A percentile compares a stretch with the other conserved stretches of the same genome.
Conservation (phyloP, 1,139 yeast species). For the Saccharomyces hybrid region DNA sequence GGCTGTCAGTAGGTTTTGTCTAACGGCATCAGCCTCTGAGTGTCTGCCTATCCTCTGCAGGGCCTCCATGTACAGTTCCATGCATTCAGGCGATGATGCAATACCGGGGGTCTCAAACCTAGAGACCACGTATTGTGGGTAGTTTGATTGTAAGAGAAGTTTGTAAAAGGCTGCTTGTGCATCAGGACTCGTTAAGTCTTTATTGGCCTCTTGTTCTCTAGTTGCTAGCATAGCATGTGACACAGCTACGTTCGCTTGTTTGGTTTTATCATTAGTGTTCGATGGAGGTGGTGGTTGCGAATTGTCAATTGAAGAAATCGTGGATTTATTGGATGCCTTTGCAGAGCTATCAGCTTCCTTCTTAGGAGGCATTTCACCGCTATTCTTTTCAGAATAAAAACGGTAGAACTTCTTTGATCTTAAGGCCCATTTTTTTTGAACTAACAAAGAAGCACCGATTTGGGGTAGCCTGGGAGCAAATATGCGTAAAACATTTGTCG, state of each 20-base stretch:
- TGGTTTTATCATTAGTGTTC: background rate
- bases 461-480: background rate
- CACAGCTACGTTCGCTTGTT: constrained; percentile 7
- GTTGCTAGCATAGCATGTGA: constrained; percentile 44
- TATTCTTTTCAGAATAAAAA: background rate
- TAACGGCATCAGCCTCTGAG: constrained; percentile 58
- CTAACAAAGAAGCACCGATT: background rate
- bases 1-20: constrained; percentile 29
- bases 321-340: background rate
- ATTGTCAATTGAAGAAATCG: background rate
- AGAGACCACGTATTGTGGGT: constrained; percentile 88
- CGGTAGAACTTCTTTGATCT: background rate
- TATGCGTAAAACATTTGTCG: background rate
- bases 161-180: constrained; percentile 80
- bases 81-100: constrained; percentile 71
- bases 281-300: background rate
- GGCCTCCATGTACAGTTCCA: constrained; percentile 71
- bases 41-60: constrained; percentile 67
- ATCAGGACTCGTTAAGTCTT: constrained; percentile 55
- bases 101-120: constrained; percentile 90
- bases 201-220: constrained; percentile 79
- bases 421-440: background rate
- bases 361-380: background rate
- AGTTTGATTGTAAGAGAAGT: constrained; percentile 62
- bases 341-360: background rate